Conservation (phyloP, 805 yeast genomes). For the Saccharomycopsis olivae region DNA sequence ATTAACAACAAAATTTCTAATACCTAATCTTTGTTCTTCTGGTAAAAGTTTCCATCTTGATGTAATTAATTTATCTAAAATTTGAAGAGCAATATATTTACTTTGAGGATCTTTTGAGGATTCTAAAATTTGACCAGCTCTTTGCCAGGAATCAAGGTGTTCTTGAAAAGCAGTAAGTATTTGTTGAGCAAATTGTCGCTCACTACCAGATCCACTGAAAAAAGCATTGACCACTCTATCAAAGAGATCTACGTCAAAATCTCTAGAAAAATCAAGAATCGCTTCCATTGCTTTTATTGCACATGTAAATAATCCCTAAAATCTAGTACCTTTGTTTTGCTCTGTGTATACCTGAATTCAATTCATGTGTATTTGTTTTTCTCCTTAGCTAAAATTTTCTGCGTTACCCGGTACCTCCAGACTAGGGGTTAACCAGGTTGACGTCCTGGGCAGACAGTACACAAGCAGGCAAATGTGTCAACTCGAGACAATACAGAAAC, state of each 20-base stretch:
- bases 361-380: too few species aligned
- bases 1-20: slow-evolving; percentile 84
- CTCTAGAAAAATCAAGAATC: slow-evolving; percentile 76
- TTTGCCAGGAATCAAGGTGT: slow-evolving; percentile 92
- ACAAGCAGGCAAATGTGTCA: too few species aligned
- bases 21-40: slow-evolving; percentile 80
- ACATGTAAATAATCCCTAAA: too few species aligned
- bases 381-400: too few species aligned
- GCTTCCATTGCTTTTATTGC: slow-evolving; percentile 82
- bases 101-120: slow-evolving; percentile 72
- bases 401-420: too few species aligned
- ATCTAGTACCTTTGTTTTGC: too few species aligned
- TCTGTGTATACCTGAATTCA: too few species aligned
- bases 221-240: slow-evolving; percentile 82
- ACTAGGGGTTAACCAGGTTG: too few species aligned
- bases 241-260: slow-evolving; percentile 65
- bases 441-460: too few species aligned
- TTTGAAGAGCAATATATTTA: slow-evolving; percentile 84
- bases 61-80: slow-evolving; percentile 80
- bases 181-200: slow-evolving; percentile 53
- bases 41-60: slow-evolving; percentile 93
- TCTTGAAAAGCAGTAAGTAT: slow-evolving; percentile 77
- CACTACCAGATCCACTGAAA: slow-evolving; percentile 67
- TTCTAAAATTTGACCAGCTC: slow-evolving; percentile 82
- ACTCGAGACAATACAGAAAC: too few species aligned